Base-by-base conservation (phyloP, 2,329 filamentous ascomycete species). In the Fusarium dimerum region DNA sequence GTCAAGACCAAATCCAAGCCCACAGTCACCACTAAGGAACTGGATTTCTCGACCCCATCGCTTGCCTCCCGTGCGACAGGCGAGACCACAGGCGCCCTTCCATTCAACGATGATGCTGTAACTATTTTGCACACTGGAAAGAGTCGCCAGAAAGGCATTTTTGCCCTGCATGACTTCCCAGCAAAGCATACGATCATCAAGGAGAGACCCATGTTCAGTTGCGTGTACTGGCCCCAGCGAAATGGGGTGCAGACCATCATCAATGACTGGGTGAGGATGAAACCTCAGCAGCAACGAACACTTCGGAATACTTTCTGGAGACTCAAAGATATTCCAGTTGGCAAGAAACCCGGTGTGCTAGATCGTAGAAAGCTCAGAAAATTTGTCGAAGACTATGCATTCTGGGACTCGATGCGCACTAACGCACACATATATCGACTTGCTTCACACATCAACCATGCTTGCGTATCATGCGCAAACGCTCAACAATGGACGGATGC, bases 381-480 rank as follows among this genome's bases (percentile, higher is more conserved):
- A 2, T 70, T 69, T 32, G 41, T 67, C 13, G 38, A 16, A 6
- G 54, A 68, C 11, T 67, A 71, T 40, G 63, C 38, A 26, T 69
- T 66, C 40, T 39, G n/a, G 40, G 57, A 65, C 11, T 39, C 47
- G 1, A 8, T 12, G 10, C 26, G 44, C 2, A 51, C 12, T 10
- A 39, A n/a, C 6, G 58, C 51, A 6, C 51, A 61, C 36, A 26
- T 69, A 15, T 68, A 57, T 43, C 7, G 12, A 3, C 43, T 62
- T 9, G 60, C 54, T 10, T 63, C 58, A 5, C 47, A 59, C 12
- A 66, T 74, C 54, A 73, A 73, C 47, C 67, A 72, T 51, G 68
- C 68, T 11, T 75, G 73, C 43, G 16, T 0, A 1, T 10, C 18
- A 4, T 70, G 68, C 43, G 68, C 66, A 43, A 66, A 71, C 34